Base-by-base conservation (phyloP, 2,329 filamentous ascomycete genomes). In the Phialophora macrospora region DNA sequence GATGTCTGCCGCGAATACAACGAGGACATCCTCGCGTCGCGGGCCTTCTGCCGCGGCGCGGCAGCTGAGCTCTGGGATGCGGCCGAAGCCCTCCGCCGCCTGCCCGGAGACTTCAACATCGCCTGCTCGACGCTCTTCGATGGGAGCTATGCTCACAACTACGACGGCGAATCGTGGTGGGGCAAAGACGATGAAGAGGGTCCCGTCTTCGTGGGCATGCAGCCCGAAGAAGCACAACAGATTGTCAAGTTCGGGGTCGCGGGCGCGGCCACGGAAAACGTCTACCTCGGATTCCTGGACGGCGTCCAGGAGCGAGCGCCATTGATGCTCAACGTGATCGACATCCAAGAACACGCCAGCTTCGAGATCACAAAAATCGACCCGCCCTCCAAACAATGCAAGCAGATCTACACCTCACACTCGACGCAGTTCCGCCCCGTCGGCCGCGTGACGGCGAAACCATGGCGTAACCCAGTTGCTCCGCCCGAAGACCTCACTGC, bases 31-130 rank as follows among this genome's bases (percentile, higher is more conserved):
- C 78, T 85, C 17, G 80, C 83, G 0, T 92, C 93, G 0, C 81
- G 89, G 7, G 75, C 76, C 1, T 75, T 94, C 30, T 96, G 92
- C 72, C 83, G 87, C 22, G 74, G 82, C 14, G 92, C 91, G 1
- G 82, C 86, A 2, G 73, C 79, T 1, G 92, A 98, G 76, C 82
- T 95, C 41, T 85, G 85, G 68, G 81, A 84, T 60, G 81, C 88
- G 41, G 77, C 82, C 5, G 74, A 83, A 30, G 79, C 90, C 7
- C 78, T 81, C 1, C 66, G 74, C 1, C 75, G 77, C 1, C 80
- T 96, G 5, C 93, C 93, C 0, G 93, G 93, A 0, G 78, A 85
- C 11, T 97, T 97, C 82, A 96, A 96, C 76, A 81, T 83, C n/a
- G 89, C 90, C 0, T 89, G 89, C 56, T 87, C 87, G 1, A 85